Base-by-base conservation (phyloP, 2,329 filamentous ascomycete genomes). In the Beauveria asiatica region DNA sequence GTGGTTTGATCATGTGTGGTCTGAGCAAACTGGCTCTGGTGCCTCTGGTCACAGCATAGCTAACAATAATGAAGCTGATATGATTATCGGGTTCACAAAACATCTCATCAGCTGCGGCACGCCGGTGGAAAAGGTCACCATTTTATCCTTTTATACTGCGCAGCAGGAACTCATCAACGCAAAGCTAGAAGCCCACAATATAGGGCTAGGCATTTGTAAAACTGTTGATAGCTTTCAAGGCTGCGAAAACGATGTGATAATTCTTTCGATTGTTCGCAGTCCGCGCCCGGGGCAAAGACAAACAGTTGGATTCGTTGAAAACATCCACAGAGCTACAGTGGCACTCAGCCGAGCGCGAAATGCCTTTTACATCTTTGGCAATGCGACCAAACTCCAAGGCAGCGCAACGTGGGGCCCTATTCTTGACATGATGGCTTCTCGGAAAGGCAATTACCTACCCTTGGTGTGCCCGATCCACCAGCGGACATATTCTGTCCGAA, bases 211-310 rank as follows among this genome's bases (percentile, higher is more conserved):
- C 49, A 68, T 57, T 57, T 73, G 86, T 96, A 1, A 83, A 39
- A 96, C 92, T 0, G 89, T 97, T 0, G 92, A 96, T 67, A 90
- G 88, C 0, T 96, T 93, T 67, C 92, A 96, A 70, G 92, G 92
- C 13, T 91, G 96, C 67, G 91, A 96, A 69, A 96, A 96, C 63
- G 88, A 92, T 25, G 78, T 96, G 9, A 79, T 97, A 10, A 70
- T 96, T 2, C 75, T 96, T 0, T 96, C 92, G 0, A 76, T 96
- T 0, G 91, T 94, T 3, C 83, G 92, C 48, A 92, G 87, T 64
- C 88, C 37, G 3, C 87, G 41, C 64, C 69, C 1, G 67, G 74
- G 1, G 68, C 74, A 5, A 65, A 64, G 1, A 65, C 67, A 44
- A 67, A 66, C 1, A 13, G 86, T 92, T 33, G 92, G 92, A 0